phyloP scores from a whole-genome alignment of 1,139 yeast species.

The Candida sojae region DNA sequence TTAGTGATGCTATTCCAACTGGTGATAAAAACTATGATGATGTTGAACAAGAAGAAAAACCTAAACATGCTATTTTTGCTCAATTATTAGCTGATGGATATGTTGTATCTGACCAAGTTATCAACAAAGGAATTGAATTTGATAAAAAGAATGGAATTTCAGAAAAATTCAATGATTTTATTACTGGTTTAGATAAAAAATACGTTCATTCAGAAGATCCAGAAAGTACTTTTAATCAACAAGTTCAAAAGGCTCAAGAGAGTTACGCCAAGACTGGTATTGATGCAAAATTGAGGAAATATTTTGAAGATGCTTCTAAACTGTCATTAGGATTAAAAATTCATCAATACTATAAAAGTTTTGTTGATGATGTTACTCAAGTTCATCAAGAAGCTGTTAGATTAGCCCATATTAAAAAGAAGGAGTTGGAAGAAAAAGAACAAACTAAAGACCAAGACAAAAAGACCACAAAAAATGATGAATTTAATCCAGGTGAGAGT shows the following conservation, averaged over 20 bases:
- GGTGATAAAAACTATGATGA: slow-evolving; percentile 36
- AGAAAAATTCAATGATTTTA: slow-evolving; percentile 54
- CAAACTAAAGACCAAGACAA: slow-evolving; percentile 13
- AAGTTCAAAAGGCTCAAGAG: slow-evolving; percentile 18
- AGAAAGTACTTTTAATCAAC: slow-evolving; percentile 17
- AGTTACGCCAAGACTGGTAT: slow-evolving; percentile 9
- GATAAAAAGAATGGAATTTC: slow-evolving; percentile 70
- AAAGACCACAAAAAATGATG: not conserved
- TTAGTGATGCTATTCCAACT: slow-evolving; percentile 28
- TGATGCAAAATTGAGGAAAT: slow-evolving; percentile 21
- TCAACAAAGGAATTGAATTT: slow-evolving; percentile 59
- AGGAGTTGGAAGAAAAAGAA: slow-evolving; percentile 14
- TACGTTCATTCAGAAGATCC: slow-evolving; percentile 40
- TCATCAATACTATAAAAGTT: slow-evolving; percentile 40
- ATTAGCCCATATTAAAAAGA: slow-evolving; percentile 59
- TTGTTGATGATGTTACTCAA: slow-evolving; percentile 57
- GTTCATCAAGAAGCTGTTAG: slow-evolving; percentile 76
- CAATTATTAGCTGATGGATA: slow-evolving; percentile 77
- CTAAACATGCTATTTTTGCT: slow-evolving; percentile 74
- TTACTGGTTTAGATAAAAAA: slow-evolving; percentile 56
- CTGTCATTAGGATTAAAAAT: slow-evolving; percentile 40
- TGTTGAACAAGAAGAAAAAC: slow-evolving; percentile 74
- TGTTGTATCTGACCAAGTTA: slow-evolving; percentile 60
- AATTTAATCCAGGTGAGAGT: not conserved
- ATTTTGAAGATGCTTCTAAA: slow-evolving; percentile 37